Conservation (phyloP, 805 yeast species). For the Pichia membranifaciens region DNA sequence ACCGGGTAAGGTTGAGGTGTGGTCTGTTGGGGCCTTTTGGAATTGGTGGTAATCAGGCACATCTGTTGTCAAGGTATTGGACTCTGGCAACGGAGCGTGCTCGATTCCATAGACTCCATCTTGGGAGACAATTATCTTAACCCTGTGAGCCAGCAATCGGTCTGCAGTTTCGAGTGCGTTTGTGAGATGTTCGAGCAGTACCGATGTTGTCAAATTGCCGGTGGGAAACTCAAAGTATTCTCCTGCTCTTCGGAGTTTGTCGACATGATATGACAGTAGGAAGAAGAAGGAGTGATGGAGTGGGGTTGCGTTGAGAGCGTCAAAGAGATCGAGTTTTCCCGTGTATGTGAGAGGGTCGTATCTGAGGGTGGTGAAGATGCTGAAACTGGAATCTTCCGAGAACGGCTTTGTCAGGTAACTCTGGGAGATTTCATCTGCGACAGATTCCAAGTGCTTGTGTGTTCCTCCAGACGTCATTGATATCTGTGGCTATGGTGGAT, state of each 20-base stretch:
- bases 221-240: constrained; percentile 46
- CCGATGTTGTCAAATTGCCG: constrained; percentile 32
- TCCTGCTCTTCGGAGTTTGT: constrained; percentile 51
- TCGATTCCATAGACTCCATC: constrained; percentile 27
- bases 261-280: constrained; percentile 57
- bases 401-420: constrained; percentile 52
- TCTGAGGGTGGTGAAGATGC: constrained; percentile 61
- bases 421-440: constrained; percentile 81
- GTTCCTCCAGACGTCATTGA: neutral
- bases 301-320: constrained; percentile 23
- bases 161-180: constrained; percentile 30
- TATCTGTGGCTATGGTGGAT: neutral
- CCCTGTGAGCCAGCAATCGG: constrained; percentile 35
- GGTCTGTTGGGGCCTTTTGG: neutral
- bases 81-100: constrained; percentile 21
- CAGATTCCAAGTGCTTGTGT: constrained; percentile 64
- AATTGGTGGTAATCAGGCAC: constrained; percentile 7
- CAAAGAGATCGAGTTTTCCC: constrained; percentile 18
- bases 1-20: neutral
- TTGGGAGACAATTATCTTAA: constrained; percentile 40
- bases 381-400: constrained; percentile 38
- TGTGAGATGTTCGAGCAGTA: constrained; percentile 39
- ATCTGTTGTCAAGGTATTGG: constrained; percentile 3
- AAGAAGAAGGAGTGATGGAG: constrained; percentile 42
- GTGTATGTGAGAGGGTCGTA: constrained; percentile 59